Conservation (phyloP, 495 filamentous ascomycete species). For the Tuber microsphaerosporum region DNA sequence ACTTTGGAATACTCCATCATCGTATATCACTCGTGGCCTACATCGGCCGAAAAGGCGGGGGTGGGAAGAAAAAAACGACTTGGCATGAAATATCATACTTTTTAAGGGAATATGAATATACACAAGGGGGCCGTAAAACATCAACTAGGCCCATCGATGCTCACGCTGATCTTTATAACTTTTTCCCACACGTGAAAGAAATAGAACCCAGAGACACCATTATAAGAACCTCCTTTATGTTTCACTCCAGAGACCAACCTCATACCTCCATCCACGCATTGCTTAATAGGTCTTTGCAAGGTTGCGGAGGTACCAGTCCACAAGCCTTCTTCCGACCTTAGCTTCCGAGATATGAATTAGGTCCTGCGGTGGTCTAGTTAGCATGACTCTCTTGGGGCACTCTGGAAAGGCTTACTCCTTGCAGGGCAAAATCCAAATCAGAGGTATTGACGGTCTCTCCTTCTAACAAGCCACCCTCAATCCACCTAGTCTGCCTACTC, state of each 20-base stretch:
- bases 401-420: conserved; percentile 58
- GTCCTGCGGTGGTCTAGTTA: conserved; percentile 50
- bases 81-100: not conserved
- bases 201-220: not conserved
- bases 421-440: conserved; percentile 93
- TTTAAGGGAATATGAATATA: not conserved
- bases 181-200: not conserved
- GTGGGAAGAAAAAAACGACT: not conserved
- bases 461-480: conserved; percentile 79
- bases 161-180: not conserved
- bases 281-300: conserved; percentile 79
- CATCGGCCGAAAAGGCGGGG: not conserved
- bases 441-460: conserved; percentile 84
- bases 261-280: not conserved
- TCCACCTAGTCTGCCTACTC: conserved; percentile 91
- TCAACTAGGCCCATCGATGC: not conserved
- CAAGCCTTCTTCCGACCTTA: conserved; percentile 90
- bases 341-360: conserved; percentile 97
- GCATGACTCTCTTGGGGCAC: conserved; percentile 4
- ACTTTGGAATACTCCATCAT: not conserved
- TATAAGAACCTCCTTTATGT: not conserved
- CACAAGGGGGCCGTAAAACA: not conserved
- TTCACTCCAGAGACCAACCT: not conserved
- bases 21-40: not conserved
- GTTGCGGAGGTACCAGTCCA: conserved; percentile 98